A percentile compares a stretch with the other conserved stretches of the same genome.
phyloP scores from a whole-genome alignment of 371 early-diverging fungal species.

The Mucor racemosus region DNA sequence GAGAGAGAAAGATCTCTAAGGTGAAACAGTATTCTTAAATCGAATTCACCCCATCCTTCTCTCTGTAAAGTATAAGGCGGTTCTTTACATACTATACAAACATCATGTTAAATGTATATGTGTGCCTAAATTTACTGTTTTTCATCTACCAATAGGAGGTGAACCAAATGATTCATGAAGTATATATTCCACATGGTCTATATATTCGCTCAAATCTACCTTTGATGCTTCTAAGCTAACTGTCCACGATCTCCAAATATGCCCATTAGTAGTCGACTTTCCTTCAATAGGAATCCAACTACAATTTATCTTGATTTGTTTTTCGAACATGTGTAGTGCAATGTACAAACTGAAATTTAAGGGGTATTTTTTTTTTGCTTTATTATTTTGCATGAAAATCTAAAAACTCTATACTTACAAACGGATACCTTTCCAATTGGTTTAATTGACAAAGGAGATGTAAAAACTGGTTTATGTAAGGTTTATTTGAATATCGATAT shows the following conservation, averaged over 20 bases:
- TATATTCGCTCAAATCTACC: background rate
- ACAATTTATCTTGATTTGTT: slow-evolving; percentile 8
- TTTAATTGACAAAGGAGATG: background rate
- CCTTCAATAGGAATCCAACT: background rate
- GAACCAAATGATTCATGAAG: slow-evolving; percentile 11
- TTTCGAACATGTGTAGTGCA: slow-evolving; percentile 11
- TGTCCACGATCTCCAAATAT: slow-evolving; percentile 1
- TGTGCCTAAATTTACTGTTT: background rate
- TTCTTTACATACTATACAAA: background rate
- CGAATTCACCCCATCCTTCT: slow-evolving; percentile 17
- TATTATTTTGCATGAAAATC: background rate
- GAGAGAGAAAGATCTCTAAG: background rate
- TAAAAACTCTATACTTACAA: slow-evolving; percentile 3
- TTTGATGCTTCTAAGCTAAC: background rate
- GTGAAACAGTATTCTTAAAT: background rate
- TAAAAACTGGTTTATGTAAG: no score
- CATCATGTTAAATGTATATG: no score
- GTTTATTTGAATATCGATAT: background rate
- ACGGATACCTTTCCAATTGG: slow-evolving; percentile 15
- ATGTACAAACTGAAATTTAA: background rate
- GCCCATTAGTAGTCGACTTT: background rate
- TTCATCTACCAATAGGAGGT: slow-evolving; percentile 1
- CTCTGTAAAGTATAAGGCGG: slow-evolving; percentile 9
- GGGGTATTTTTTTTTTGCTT: background rate
- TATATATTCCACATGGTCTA: slow-evolving; percentile 21